A percentile compares a stretch with the other conserved stretches of the same genome.
Evolutionary conservation across 176 grass and related monocot species (phyloP).

Genomic region (Poa pratensis): DNA sequence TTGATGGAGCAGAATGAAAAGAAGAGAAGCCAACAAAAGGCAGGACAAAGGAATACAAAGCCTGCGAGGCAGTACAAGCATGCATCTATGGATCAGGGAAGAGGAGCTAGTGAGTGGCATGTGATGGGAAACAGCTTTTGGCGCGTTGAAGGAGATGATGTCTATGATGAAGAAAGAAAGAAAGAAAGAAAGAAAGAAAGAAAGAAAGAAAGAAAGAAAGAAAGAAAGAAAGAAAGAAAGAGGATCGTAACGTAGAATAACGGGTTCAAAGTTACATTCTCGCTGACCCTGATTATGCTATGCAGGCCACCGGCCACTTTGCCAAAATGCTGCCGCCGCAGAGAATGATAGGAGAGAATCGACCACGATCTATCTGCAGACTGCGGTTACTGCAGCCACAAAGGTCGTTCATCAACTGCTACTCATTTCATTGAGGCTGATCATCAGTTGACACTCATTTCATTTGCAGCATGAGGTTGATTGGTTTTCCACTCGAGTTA

Average conservation of each 20-base stretch:
- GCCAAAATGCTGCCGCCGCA: slow-evolving; percentile 6
- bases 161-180: not conserved
- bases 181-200: not conserved
- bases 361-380: slow-evolving; percentile 22
- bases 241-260: not conserved
- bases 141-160: slow-evolving; percentile 35
- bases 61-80: slow-evolving; percentile 1
- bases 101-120: slow-evolving; percentile 57
- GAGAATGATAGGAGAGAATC: not conserved
- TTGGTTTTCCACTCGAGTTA: not conserved
- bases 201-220: too few species aligned
- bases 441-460: not conserved
- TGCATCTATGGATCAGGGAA: not conserved
- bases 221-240: not conserved
- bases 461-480: not conserved
- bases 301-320: not conserved
- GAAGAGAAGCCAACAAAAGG: slow-evolving; percentile 68
- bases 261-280: slow-evolving; percentile 43
- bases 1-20: slow-evolving; percentile 71
- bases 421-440: not conserved
- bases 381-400: not conserved
- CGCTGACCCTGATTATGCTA: slow-evolving; percentile 14
- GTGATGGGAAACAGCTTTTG: slow-evolving; percentile 62
- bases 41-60: not conserved
- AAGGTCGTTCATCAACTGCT: not conserved